Evolutionary conservation across 2,329 filamentous ascomycete species (phyloP).

Genomic region (Pseudogymnoascus sp.): DNA sequence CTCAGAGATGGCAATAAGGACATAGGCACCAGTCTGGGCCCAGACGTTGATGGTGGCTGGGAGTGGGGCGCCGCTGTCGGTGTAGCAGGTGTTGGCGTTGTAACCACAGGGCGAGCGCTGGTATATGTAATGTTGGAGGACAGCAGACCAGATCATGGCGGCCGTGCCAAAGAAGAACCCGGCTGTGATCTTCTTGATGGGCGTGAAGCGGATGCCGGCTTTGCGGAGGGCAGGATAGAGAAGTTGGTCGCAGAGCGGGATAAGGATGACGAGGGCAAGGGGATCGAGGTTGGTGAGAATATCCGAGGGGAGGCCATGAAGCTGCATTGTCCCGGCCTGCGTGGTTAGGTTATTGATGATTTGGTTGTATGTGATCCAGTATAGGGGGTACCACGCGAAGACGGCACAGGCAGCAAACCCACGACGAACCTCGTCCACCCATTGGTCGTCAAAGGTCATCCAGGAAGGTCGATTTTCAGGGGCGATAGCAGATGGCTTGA

Average conservation of each 20-base stretch:
- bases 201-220: conserved; percentile 44
- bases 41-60: conserved; percentile 42
- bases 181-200: conserved; percentile 47
- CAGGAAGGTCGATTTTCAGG: conserved; percentile 57
- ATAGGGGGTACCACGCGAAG: conserved; percentile 61
- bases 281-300: conserved; percentile 51
- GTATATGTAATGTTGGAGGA: conserved; percentile 53
- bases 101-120: conserved; percentile 44
- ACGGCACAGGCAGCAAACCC: conserved; percentile 54
- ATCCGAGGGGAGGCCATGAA: conserved; percentile 49
- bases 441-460: conserved; percentile 76
- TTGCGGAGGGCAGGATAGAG: conserved; percentile 50
- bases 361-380: conserved; percentile 58
- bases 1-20: conserved; percentile 48
- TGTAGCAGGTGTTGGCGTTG: conserved; percentile 35
- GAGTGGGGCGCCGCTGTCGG: conserved; percentile 26
- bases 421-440: conserved; percentile 59
- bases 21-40: conserved; percentile 41
- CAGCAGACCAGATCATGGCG: conserved; percentile 47
- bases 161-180: conserved; percentile 46
- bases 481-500: conserved; percentile 45
- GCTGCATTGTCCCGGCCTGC: conserved; percentile 46
- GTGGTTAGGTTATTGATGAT: conserved; percentile 60
- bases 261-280: conserved; percentile 49
- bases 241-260: conserved; percentile 41